Percentiles rank a stretch among this genome's conserved stretches.
phyloP scores from a whole-genome alignment of 2,329 filamentous ascomycete genomes.

The Pochonia chlamydosporia region DNA sequence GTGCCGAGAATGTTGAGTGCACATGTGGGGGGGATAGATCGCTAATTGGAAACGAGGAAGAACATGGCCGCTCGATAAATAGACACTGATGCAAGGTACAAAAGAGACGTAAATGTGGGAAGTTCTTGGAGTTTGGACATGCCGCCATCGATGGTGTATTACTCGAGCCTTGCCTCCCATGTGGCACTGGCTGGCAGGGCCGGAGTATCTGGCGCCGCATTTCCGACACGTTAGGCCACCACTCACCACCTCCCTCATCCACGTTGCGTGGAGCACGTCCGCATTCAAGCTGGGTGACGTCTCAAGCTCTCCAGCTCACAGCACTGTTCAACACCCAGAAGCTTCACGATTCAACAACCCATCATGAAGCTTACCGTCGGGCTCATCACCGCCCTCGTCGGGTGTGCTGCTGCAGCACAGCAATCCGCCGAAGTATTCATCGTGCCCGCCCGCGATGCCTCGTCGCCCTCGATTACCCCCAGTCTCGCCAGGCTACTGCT shows the following conservation, averaged over 20 bases:
- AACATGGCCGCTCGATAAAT: background rate
- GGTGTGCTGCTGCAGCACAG: constrained; percentile 32
- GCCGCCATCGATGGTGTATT: background rate
- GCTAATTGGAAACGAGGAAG: background rate
- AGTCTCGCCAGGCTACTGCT: constrained; percentile 53
- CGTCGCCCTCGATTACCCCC: constrained; percentile 39
- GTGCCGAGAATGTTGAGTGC: background rate
- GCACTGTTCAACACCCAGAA: constrained; percentile 21
- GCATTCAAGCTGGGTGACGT: constrained; percentile 24
- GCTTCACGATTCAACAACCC: constrained; percentile 25
- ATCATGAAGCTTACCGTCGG: constrained; percentile 39
- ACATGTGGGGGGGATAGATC: background rate
- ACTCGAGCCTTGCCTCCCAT: background rate
- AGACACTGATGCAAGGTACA: background rate
- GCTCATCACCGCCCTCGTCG: constrained; percentile 31
- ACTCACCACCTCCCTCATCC: background rate
- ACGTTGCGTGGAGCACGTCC: constrained; percentile 1
- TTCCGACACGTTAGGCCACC: constrained; percentile 6
- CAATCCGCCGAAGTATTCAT: constrained; percentile 49
- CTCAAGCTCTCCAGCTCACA: constrained; percentile 15
- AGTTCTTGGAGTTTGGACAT: background rate
- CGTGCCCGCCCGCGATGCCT: constrained; percentile 29
- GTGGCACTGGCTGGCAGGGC: background rate
- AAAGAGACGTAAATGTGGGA: background rate
- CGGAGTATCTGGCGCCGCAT: constrained; percentile 11